Evolutionary conservation across 2,329 filamentous ascomycete genomes (phyloP), one percentile per base, ranked within the genome.

Genomic region (Penicillium psychrosexuale): DNA sequence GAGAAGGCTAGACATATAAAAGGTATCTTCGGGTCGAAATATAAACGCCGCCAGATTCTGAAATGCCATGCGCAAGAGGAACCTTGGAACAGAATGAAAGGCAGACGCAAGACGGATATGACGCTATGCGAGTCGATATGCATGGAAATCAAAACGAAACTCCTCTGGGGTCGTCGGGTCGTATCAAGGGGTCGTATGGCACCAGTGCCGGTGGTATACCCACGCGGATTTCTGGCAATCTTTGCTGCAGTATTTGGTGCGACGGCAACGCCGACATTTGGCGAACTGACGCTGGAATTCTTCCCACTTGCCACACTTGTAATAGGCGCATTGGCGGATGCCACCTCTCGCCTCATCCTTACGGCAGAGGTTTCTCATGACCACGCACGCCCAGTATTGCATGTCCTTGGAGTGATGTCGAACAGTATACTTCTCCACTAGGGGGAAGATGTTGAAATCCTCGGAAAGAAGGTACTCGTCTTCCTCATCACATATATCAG

Each of bases 231-330:
- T 97, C 77, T 99, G 94, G 76, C 94, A 99, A 75, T 99, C 94
- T 76, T 99, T 99, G 83, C 92, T 97, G 85, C 94, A 99, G 78
- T 97, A 97, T 75, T 99, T 99, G 59, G 94, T 99, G 62, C 94
- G 86, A 65, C 94, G 86, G 77, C 94, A 99, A 61, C 94, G 87
- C 62, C 94, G 87, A 77, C 94, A 99, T 77, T 99, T 99, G 64
- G 94, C 94, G 74, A 99, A 99, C 71, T 99, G 93, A 58, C 94
- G 86, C 37, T 93, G 92, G 72, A 86, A 97, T 75, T 97, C 90
- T 74, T 99, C 94, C 94, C 94, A 99, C 72, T 96, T 97, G 57
- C 93, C 93, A 73, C 94, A 99, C 75, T 96, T 87, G 77, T 96
- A 99, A 77, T 97, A 97, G 51, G 94, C 94, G 73, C 94, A 99